These are phyloP conservation scores for Solanum piurae DNA, from an alignment of 257 asterid genomes.

Conservation along the genomic window DNA sequence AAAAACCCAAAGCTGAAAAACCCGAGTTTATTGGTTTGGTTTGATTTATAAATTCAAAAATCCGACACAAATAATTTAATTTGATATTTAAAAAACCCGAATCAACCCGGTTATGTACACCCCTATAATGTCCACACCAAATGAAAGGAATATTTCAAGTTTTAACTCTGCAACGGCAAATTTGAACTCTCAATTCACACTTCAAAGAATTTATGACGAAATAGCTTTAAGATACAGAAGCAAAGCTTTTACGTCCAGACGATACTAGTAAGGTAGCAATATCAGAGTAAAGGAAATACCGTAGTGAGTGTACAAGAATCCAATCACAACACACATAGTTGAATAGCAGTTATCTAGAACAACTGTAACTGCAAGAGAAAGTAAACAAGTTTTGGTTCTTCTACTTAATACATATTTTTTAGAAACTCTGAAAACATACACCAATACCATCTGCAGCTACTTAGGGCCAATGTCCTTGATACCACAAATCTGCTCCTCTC, in stretches of 20 bases:
- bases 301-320: not conserved
- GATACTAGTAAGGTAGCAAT: not conserved
- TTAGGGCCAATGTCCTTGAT: conserved; percentile 27
- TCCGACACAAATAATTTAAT: no score
- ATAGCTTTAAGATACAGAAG: not conserved
- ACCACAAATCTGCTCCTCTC: conserved; percentile 28
- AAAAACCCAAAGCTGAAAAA: no score
- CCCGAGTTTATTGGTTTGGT: no score
- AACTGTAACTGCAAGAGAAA: not conserved
- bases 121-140: not conserved
- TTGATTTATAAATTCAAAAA: no score
- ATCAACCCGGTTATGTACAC: no score
- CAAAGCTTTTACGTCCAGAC: not conserved
- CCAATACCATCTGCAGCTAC: not conserved
- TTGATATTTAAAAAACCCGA: no score
- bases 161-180: not conserved
- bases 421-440: not conserved
- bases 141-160: not conserved
- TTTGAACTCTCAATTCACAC: not conserved
- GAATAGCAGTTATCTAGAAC: not conserved
- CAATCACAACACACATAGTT: not conserved
- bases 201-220: not conserved
- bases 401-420: not conserved
- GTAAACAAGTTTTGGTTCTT: not conserved
- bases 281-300: not conserved